phyloP scores from a whole-genome alignment of 2,329 filamentous ascomycete species.

The Fusarium falciforme region DNA sequence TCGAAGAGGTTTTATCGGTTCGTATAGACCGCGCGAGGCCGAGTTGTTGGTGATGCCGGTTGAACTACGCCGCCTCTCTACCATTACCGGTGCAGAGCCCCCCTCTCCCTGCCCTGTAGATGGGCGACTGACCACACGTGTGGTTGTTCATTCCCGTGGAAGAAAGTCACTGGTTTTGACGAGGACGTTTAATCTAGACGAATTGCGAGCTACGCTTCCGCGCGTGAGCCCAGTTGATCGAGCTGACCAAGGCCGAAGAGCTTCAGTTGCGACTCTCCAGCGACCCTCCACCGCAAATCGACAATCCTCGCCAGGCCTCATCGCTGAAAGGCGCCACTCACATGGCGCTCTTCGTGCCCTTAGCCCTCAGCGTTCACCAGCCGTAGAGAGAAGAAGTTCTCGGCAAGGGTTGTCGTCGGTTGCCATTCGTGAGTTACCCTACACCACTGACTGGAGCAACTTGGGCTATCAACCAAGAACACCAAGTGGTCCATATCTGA shows the following conservation, averaged over 20 bases:
- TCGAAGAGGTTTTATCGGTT: constrained; percentile 22
- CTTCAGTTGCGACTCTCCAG: constrained; percentile 28
- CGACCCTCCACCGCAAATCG: constrained; percentile 1
- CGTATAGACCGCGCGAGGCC: constrained; percentile 27
- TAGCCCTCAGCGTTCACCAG: background rate
- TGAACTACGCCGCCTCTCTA: constrained; percentile 36
- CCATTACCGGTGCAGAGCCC: constrained; percentile 16
- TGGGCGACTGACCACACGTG: constrained; percentile 41
- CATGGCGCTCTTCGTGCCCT: constrained; percentile 5
- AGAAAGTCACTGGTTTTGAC: constrained; percentile 60
- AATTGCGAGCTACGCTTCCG: constrained; percentile 60
- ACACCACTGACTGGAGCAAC: background rate
- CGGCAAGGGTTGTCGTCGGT: constrained; percentile 23
- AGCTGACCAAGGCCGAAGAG: constrained; percentile 12
- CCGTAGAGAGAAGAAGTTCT: constrained; percentile 19
- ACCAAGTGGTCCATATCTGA: background rate
- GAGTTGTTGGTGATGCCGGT: constrained; percentile 44
- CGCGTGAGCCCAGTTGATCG: constrained; percentile 42
- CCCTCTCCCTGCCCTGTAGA: constrained; percentile 29
- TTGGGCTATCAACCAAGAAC: background rate
- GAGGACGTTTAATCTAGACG: constrained; percentile 62
- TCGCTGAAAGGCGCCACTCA: constrained; percentile 28
- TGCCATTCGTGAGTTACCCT: constrained; percentile 42
- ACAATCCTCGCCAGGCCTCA: constrained; percentile 12
- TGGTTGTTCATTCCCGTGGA: constrained; percentile 48